Base-by-base conservation (phyloP, 2,329 filamentous ascomycete species). In the Lecanicillium sp. region DNA sequence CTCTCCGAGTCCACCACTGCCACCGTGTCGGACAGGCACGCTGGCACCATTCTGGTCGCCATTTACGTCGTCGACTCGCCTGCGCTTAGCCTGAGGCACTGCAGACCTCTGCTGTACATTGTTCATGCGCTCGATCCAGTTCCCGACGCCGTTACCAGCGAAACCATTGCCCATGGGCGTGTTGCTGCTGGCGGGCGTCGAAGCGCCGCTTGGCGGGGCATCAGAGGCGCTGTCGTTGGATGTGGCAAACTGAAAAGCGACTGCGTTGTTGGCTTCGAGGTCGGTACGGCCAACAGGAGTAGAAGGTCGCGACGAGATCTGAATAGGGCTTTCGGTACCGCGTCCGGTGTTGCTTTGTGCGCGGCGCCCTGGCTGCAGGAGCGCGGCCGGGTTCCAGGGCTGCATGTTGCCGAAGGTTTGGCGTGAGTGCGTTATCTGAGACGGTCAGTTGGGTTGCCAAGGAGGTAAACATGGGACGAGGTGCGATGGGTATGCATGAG, bases 71-170 rank as follows among this genome's bases (percentile, higher is more conserved):
- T 70, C 64, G 8, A 73, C 58, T 53, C 78, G 88, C 38, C 78
- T 63, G 37, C 79, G 78, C 61, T 90, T 90, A 19, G 70, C 64
- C 15, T 83, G 76, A 3, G 71, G 68, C 20, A 67, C 53, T 57
- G 68, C 45, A 53, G 65, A 50, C 18, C 88, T 82, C 37, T 81
- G 72, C 47, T 85, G 73, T 12, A 94, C 75, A 47, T 82, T 80
- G 55, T 89, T 85, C 55, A 88, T 69, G 22, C 78, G 74, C 57
- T 94, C 85, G 33, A 94, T 76, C 63, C 88, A 76, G 40, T 63
- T 62, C 9, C 71, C 68, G 48, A 77, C 70, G 19, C 75, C 73
- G 36, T 49, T 55, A 14, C 47, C 41, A 33, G n/a, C 47, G 43
- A n/a, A 25, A 18, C 75, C 73, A 36, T 49, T 55, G 15, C 47